Percentiles rank a stretch among this genome's conserved stretches.
Conservation (phyloP, 164 flowering plant genomes). For the Sedum album region DNA sequence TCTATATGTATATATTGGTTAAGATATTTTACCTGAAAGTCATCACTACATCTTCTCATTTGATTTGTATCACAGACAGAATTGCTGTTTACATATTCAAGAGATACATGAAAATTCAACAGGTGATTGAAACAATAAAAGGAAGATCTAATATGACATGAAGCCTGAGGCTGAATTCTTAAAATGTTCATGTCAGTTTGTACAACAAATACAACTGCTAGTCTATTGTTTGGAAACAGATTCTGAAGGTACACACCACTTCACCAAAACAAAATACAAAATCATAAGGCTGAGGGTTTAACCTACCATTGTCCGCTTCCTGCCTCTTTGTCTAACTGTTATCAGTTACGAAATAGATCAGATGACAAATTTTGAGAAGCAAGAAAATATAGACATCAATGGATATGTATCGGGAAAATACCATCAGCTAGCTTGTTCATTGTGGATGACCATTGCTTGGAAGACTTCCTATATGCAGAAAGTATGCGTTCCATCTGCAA, state of each 20-base stretch:
- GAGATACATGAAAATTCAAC: background rate
- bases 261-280: background rate
- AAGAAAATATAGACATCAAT: background rate
- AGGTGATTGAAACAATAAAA: background rate
- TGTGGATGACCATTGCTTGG: slow-evolving; percentile 93
- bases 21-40: no score
- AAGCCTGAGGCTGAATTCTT: background rate
- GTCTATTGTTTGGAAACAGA: background rate
- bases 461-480: slow-evolving; percentile 72
- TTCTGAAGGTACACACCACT: background rate
- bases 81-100: no score
- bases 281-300: slow-evolving; percentile 29
- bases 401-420: slow-evolving; percentile 9
- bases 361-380: background rate
- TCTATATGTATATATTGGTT: no score
- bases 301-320: slow-evolving; percentile 88
- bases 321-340: slow-evolving; percentile 75
- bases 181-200: background rate
- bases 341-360: background rate
- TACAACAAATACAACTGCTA: background rate
- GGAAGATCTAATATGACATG: background rate
- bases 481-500: slow-evolving; percentile 79
- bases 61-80: no score
- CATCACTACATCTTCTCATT: no score
- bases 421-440: slow-evolving; percentile 91